Conservation (phyloP, 75 land plant genomes). For the Pinus tabuliformis region DNA sequence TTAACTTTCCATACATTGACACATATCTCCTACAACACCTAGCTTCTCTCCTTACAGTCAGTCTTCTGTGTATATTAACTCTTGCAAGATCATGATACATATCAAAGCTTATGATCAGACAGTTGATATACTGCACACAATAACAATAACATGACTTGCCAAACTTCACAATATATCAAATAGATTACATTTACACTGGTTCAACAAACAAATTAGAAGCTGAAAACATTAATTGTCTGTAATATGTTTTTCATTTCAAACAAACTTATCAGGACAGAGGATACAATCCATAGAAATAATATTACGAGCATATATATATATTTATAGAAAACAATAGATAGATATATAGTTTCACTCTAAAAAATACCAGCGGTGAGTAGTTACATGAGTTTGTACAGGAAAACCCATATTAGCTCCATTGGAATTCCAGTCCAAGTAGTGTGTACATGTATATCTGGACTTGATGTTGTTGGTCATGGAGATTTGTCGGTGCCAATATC, state of each 20-base stretch:
- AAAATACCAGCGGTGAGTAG: not conserved
- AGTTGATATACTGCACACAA: no score
- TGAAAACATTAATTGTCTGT: not conserved
- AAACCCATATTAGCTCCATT: not conserved
- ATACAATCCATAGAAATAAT: not conserved
- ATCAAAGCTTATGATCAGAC: no score
- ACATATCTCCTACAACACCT: no score
- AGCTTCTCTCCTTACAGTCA: no score
- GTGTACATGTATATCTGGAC: not conserved
- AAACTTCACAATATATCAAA: no score
- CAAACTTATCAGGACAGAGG: not conserved
- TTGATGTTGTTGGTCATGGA: not conserved
- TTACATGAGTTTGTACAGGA: not conserved
- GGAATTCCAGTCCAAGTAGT: not conserved
- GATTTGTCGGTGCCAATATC: not conserved
- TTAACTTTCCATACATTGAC: no score
- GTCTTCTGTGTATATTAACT: no score
- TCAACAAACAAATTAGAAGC: no score
- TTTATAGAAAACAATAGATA: not conserved
- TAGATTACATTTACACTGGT: no score
- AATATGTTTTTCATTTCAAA: not conserved
- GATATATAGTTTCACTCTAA: not conserved
- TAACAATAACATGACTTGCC: no score
- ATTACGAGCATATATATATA: not conserved
- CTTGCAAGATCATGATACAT: no score